Percentiles rank a stretch among this genome's conserved stretches.
Evolutionary conservation across 441 rosid species (phyloP).

Genomic region (Pelargonium fulgidum): DNA sequence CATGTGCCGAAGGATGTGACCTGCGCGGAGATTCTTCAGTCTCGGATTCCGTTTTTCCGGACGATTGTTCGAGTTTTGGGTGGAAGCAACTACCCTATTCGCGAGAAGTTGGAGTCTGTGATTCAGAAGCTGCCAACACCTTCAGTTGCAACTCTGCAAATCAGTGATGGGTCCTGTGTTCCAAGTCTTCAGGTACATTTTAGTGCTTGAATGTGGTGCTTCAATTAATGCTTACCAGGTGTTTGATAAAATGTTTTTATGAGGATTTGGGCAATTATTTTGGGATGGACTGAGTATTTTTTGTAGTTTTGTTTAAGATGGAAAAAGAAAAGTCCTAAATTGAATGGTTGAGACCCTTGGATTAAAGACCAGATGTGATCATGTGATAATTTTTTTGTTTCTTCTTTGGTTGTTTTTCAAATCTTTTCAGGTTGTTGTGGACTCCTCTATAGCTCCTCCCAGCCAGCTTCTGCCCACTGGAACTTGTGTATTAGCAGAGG

Average conservation of each 20-base stretch:
- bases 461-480: slow-evolving; percentile 43
- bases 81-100: slow-evolving; percentile 29
- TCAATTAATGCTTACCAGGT: neutral
- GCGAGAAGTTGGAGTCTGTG: slow-evolving; percentile 37
- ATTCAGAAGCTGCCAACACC: slow-evolving; percentile 28
- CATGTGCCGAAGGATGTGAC: slow-evolving; percentile 29
- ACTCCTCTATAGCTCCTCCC: slow-evolving; percentile 41
- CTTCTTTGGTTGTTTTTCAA: neutral
- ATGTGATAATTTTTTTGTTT: neutral
- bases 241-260: neutral
- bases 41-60: slow-evolving; percentile 55
- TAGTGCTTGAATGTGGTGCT: neutral
- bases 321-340: no score
- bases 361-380: no score
- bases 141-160: slow-evolving; percentile 33
- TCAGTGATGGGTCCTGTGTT: slow-evolving; percentile 71
- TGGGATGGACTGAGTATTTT: no score
- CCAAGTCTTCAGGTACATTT: slow-evolving; percentile 48
- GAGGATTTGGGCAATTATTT: no score
- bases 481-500: slow-evolving; percentile 67
- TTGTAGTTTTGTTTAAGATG: no score
- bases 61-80: slow-evolving; percentile 51
- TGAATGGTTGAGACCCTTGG: no score
- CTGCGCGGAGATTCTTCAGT: slow-evolving; percentile 63
- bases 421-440: slow-evolving; percentile 53